phyloP scores from a whole-genome alignment of 2,329 filamentous ascomycete species.

The Cladosporium sp. region DNA sequence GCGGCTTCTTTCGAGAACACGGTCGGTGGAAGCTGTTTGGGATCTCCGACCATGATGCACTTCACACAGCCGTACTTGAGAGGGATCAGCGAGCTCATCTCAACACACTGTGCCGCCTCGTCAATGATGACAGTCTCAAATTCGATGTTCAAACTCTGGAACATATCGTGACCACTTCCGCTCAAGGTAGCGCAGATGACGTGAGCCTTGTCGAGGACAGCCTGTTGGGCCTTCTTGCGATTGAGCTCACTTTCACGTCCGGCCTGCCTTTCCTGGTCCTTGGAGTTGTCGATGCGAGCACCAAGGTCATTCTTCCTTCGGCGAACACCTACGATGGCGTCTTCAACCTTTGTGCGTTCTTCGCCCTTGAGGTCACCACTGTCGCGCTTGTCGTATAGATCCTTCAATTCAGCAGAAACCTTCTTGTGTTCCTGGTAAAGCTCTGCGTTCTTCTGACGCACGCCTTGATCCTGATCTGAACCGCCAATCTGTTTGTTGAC shows the following conservation, averaged over 20 bases:
- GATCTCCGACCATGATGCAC: conserved; percentile 95
- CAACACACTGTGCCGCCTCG: conserved; percentile 96
- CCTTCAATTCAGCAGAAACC: conserved; percentile 61
- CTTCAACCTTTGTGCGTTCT: conserved; percentile 63
- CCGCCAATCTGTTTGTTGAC: conserved; percentile 65
- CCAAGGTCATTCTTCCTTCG: conserved; percentile 72
- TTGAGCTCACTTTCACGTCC: conserved; percentile 82
- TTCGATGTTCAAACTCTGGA: conserved; percentile 87
- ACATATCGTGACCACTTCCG: conserved; percentile 95
- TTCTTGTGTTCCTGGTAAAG: conserved; percentile 67
- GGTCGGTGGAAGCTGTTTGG: conserved; percentile 92
- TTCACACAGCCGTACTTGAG: conserved; percentile 96
- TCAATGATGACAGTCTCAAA: conserved; percentile 99
- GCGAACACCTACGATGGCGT: conserved; percentile 74
- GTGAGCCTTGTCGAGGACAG: conserved; percentile 84
- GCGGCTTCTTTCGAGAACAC: conserved; percentile 92
- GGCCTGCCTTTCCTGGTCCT: conserved; percentile 77
- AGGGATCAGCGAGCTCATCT: conserved; percentile 91
- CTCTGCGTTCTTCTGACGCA: conserved; percentile 53
- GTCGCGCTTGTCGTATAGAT: conserved; percentile 66
- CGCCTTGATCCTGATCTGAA: conserved; percentile 33
- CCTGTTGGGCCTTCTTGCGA: conserved; percentile 78
- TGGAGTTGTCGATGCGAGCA: conserved; percentile 77
- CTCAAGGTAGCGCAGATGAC: conserved; percentile 93
- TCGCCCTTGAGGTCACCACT: conserved; percentile 44